Base-by-base conservation (phyloP, 2,329 filamentous ascomycete species). In the Paecilomyces sp. region DNA sequence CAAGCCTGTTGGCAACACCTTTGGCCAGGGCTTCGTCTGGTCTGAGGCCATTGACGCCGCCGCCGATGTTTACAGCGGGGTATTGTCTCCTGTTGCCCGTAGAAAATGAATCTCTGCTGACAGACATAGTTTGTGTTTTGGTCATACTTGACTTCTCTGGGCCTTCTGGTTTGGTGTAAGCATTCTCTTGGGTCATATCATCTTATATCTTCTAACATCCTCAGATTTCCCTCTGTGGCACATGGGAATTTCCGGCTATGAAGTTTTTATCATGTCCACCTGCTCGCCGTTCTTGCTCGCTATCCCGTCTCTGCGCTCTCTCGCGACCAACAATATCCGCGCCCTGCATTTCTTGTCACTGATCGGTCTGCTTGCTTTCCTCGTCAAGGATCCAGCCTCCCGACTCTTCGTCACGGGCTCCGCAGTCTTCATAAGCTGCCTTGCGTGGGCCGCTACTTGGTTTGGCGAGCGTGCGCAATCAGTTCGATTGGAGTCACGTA, bases 241-340 rank as follows among this genome's bases (percentile, higher is more conserved):
- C 74, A 99, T 99, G 94, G 94, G 94, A 30, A 95, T 99, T 62
- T 97, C 93, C 3, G 94, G 94, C 63, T 99, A 94, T 71, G 94
- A 99, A 77, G 88, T 87, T 52, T 82, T 96, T 65, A 88, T 99
- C 69, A 88, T 97, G 86, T 85, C 84, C 56, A 93, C 91, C 3
- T 75, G 93, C 57, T 90, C 92, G 3, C 94, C 94, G 0, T 80
- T 92, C 47, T 74, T 97, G 22, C 85, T 99, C 52, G 86, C 82
- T 24, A 88, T 92, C 63, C 82, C 82, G 54, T 80, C 87, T 0
- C 61, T 97, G 18, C 88, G 91, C 61, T 83, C 83, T 47, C 73
- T 90, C 15, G 82, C 90, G 11, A 77, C 88, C 57, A 85, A 83
- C 62, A 88, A 95, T 68, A 79, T 89, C 63, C 86, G 88, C 31